Percentiles rank a stretch among this genome's conserved stretches.
These are phyloP conservation scores for Botryotinia calthae DNA, from an alignment of 2,329 filamentous ascomycete genomes.

Conservation along the genomic window DNA sequence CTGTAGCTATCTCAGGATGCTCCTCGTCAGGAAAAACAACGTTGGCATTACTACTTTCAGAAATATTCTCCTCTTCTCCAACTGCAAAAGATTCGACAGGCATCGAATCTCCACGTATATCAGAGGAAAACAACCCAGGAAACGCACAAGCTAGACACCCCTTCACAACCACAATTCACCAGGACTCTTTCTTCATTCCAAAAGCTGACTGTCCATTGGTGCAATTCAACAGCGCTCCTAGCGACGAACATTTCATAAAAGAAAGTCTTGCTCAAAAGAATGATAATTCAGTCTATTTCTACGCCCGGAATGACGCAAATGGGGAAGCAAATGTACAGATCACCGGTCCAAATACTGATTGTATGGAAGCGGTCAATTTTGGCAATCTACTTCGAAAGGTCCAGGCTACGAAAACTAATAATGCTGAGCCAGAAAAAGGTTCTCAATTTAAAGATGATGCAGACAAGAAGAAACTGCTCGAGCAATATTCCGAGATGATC, in stretches of 20 bases:
- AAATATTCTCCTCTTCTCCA: slow-evolving; percentile 1
- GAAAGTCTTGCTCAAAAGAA: not conserved
- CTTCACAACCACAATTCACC: slow-evolving; percentile 22
- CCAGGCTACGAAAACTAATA: not conserved
- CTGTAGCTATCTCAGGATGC: slow-evolving; percentile 13
- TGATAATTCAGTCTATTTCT: slow-evolving; percentile 15
- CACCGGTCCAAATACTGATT: slow-evolving; percentile 26
- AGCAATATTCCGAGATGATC: slow-evolving; percentile 13
- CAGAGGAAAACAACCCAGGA: too few relatives aligned
- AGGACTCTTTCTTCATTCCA: slow-evolving; percentile 30
- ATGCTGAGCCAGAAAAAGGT: not conserved
- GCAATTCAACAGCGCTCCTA: slow-evolving; percentile 9
- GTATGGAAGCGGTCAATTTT: slow-evolving; percentile 28
- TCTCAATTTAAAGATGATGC: slow-evolving; percentile 5
- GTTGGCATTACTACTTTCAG: slow-evolving; percentile 6
- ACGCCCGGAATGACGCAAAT: not conserved
- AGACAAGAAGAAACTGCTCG: not conserved
- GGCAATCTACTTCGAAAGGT: slow-evolving; percentile 12
- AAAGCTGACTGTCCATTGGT: slow-evolving; percentile 21
- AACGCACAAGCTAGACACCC: not conserved
- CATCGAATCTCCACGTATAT: not conserved
- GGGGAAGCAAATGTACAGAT: slow-evolving; percentile 5
- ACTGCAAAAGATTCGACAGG: not conserved
- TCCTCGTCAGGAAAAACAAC: slow-evolving; percentile 16
- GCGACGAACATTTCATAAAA: slow-evolving; percentile 21